Base-by-base conservation (phyloP, 352 stramenopile genomes). In the Saprolegnia diclina region DNA sequence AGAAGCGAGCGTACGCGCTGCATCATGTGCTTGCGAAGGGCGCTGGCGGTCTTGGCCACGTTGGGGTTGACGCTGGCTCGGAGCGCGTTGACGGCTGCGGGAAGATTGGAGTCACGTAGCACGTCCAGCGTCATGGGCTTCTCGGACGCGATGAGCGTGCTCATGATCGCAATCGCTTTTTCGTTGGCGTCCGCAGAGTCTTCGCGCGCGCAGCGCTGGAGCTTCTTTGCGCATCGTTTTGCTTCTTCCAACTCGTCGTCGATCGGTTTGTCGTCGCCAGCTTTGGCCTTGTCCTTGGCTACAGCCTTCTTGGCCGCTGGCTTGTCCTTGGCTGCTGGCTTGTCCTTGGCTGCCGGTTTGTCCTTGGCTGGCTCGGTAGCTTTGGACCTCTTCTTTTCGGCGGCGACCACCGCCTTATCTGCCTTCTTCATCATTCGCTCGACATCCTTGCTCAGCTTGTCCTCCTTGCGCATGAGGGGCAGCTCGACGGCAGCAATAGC, bases 181-280 rank as follows among this genome's bases (percentile, higher is more conserved):
- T 90, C 81, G 35, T 89, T 90, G 71, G 87, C 89, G 69, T 88
- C 86, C 9, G 82, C 79, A 29, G 86, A 91, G 38, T 92, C 86
- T 53, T 87, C 85, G 21, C 74, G 73, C 14, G 85, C 72, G 7
- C 90, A 72, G 5, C 78, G 79, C 26, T 78, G 74, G 71, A 94
- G 82, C 57, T 88, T 88, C 32, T 64, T 87, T 7, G 79, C 80
- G 64, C 88, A 90, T 5, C 35, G 19, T 22, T 40, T 55, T n/a
- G 57, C 57, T 40, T 40, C 19, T 10, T 66, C 57, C 14, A 66
- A 16, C 18, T 64, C 50, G 42, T n/a, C 42, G 42, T 50, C 42
- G 19, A 21, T n/a, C 14, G 14, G 11, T 29, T 57, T 57, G 21
- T 62, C 35, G 54, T 62, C 54, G 5, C 35, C 24, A 32, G 16